Conservation (phyloP, 2,329 filamentous ascomycete genomes). For the Ilyonectria robusta region DNA sequence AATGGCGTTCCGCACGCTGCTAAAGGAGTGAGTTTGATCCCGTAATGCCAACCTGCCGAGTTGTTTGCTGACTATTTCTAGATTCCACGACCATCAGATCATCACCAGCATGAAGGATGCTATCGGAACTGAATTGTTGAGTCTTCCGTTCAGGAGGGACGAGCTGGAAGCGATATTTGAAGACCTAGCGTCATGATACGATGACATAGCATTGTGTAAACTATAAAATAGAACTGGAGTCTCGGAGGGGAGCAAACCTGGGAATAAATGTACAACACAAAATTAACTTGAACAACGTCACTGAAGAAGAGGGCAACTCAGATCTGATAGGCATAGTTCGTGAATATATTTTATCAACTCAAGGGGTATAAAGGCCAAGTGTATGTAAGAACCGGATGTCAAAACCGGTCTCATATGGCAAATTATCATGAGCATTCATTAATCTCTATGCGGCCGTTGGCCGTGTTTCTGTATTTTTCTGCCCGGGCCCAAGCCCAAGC, state of each 20-base stretch:
- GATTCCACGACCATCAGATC: conserved; percentile 98
- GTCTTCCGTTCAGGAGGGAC: conserved; percentile 87
- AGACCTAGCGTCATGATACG: conserved; percentile 65
- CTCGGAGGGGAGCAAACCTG: background rate
- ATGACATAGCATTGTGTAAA: conserved; percentile 22
- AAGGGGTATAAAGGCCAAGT: background rate
- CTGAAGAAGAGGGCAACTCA: background rate
- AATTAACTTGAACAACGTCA: too few relatives aligned
- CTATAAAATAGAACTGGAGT: background rate
- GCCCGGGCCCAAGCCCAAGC: conserved; percentile 7
- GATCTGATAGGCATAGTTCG: background rate
- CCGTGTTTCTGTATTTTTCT: conserved; percentile 28
- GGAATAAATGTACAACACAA: background rate
- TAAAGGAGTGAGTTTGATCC: conserved; percentile 81
- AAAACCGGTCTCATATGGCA: conserved; percentile 6
- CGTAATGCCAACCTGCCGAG: background rate
- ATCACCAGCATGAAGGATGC: conserved; percentile 90
- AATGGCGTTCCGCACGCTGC: conserved; percentile 91
- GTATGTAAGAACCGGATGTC: conserved; percentile 11
- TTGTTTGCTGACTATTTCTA: conserved; percentile 54
- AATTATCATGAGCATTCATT: conserved; percentile 43
- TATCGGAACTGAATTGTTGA: conserved; percentile 86
- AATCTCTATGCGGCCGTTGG: conserved; percentile 37
- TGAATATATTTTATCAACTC: conserved; percentile 4
- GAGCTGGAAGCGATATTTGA: conserved; percentile 92